Conservation (phyloP, 371 early-diverging fungal genomes). For the Actinomortierella ambigua region DNA sequence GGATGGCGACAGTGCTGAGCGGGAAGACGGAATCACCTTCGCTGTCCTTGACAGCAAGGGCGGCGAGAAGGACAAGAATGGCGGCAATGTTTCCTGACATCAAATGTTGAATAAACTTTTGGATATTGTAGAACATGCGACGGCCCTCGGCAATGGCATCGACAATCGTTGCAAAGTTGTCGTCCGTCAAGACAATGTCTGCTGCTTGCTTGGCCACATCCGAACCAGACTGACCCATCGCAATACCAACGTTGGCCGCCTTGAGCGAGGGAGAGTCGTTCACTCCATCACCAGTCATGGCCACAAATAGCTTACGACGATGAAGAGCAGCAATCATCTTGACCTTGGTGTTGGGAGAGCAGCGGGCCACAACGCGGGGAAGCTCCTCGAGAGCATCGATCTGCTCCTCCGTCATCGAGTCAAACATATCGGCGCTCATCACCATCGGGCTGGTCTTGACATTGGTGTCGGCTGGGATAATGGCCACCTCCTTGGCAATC, state of each 20-base stretch:
- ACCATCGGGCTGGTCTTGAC: slow-evolving; percentile 50
- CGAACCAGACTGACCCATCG: slow-evolving; percentile 91
- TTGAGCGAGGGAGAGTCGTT: slow-evolving; percentile 93
- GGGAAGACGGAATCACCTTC: slow-evolving; percentile 68
- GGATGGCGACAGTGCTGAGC: slow-evolving; percentile 81
- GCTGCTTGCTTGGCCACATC: slow-evolving; percentile 93
- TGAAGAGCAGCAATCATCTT: slow-evolving; percentile 96
- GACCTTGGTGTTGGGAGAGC: slow-evolving; percentile 93
- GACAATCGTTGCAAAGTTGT: slow-evolving; percentile 89
- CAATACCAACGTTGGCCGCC: slow-evolving; percentile 89
- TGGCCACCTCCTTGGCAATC: slow-evolving; percentile 91
- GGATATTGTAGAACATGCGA: slow-evolving; percentile 89
- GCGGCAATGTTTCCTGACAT: slow-evolving; percentile 83
- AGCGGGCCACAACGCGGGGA: slow-evolving; percentile 93
- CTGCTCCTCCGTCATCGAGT: slow-evolving; percentile 78
- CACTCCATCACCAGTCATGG: slow-evolving; percentile 92
- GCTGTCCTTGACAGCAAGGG: slow-evolving; percentile 66
- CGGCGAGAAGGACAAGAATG: slow-evolving; percentile 68
- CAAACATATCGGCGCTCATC: slow-evolving; percentile 85
- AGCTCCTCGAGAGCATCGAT: slow-evolving; percentile 80
- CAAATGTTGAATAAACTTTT: slow-evolving; percentile 90
- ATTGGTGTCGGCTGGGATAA: slow-evolving; percentile 63
- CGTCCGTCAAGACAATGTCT: slow-evolving; percentile 88
- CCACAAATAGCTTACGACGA: slow-evolving; percentile 65
- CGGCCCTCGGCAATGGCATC: slow-evolving; percentile 84